phyloP scores from a whole-genome alignment of 345 rosid species.

The Toxicodendron radicans region DNA sequence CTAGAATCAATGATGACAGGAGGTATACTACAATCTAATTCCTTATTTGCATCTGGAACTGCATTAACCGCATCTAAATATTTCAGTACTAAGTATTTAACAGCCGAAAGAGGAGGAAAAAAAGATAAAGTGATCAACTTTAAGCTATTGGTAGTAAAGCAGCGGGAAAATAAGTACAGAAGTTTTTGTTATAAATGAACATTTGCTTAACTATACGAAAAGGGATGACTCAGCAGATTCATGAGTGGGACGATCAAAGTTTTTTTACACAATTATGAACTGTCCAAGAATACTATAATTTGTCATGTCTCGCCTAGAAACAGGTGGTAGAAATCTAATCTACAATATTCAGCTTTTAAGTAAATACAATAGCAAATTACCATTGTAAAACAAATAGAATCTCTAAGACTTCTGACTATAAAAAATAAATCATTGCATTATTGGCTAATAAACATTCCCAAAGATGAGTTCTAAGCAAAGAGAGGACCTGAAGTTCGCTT shows the following conservation, averaged over 20 bases:
- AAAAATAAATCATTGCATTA: neutral
- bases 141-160: neutral
- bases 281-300: neutral
- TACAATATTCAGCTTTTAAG: neutral
- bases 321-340: neutral
- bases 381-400: constrained; percentile 4
- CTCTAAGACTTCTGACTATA: neutral
- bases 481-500: constrained; percentile 69
- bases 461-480: constrained; percentile 9
- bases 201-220: neutral
- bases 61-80: constrained; percentile 30
- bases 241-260: neutral
- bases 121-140: neutral
- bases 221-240: neutral
- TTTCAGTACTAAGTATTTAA: constrained; percentile 21
- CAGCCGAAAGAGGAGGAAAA: neutral
- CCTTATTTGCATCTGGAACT: constrained; percentile 61
- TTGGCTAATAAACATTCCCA: neutral
- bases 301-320: neutral
- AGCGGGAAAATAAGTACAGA: neutral
- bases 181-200: neutral
- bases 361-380: neutral
- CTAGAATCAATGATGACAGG: constrained; percentile 53
- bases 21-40: constrained; percentile 52
- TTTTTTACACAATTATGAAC: neutral